phyloP scores from a whole-genome alignment of 768 basidiomycete species.

The Daedaleopsis sinensis region DNA sequence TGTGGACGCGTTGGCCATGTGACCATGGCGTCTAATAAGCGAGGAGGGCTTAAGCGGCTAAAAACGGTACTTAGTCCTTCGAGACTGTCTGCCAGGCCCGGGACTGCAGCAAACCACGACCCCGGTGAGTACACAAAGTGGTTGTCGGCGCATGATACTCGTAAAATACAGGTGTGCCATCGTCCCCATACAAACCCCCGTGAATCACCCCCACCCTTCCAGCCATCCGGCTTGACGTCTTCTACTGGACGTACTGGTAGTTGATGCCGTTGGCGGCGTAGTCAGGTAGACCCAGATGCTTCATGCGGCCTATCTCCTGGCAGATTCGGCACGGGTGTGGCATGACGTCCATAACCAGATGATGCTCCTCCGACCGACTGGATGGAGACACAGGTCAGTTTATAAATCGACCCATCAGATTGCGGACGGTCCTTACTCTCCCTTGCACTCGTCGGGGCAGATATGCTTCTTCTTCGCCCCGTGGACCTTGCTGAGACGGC shows the following conservation, averaged over 20 bases:
- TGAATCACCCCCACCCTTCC: neutral
- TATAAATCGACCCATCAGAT: neutral
- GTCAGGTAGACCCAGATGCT: constrained; percentile 2
- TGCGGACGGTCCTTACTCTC: neutral
- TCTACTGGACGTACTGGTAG: neutral
- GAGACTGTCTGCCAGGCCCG: too few species aligned
- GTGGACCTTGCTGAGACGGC: constrained; percentile 10
- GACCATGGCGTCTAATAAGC: neutral
- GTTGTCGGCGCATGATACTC: too few species aligned
- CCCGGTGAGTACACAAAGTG: too few species aligned
- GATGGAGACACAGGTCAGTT: neutral
- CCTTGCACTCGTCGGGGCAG: constrained; percentile 10
- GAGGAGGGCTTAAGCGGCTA: too few species aligned
- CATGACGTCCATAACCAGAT: constrained; percentile 13
- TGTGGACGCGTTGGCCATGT: neutral
- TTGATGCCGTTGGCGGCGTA: neutral
- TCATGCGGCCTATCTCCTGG: neutral
- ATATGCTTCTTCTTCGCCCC: constrained; percentile 8
- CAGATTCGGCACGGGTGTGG: constrained; percentile 2
- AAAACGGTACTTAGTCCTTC: too few species aligned
- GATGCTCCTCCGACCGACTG: constrained; percentile 14
- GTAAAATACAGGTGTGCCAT: too few species aligned
- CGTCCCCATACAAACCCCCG: too few species aligned
- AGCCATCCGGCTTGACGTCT: neutral
- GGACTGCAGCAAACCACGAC: too few species aligned